phyloP scores from a whole-genome alignment of 2,329 filamentous ascomycete genomes.

The Fusarium mexicanum region DNA sequence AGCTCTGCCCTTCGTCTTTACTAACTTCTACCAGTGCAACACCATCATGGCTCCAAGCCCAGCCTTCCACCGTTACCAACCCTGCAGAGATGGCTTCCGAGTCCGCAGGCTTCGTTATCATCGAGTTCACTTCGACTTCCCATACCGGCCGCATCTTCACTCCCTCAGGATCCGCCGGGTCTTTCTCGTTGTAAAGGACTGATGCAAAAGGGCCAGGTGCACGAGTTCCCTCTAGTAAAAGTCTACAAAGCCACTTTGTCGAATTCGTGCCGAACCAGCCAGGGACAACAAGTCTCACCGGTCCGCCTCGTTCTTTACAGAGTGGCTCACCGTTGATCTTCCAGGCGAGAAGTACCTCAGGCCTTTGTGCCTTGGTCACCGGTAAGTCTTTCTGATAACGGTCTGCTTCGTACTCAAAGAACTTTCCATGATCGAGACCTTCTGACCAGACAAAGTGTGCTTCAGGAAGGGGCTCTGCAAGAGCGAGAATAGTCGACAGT shows the following conservation, averaged over 20 bases:
- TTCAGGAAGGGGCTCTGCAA: not conserved
- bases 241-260: constrained; percentile 15
- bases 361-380: not conserved
- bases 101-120: not conserved
- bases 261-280: constrained; percentile 23
- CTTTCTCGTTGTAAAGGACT: constrained; percentile 8
- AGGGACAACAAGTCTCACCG: constrained; percentile 7
- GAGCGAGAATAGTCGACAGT: not conserved
- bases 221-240: not conserved
- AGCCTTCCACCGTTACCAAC: not conserved
- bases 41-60: constrained; percentile 2
- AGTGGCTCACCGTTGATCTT: not conserved
- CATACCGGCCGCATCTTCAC: constrained; percentile 5
- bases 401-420: not conserved
- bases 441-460: constrained; percentile 17
- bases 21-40: not conserved
- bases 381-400: constrained; percentile 17
- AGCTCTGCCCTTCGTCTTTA: not conserved
- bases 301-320: constrained; percentile 7
- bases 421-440: not conserved
- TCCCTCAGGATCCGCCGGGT: not conserved
- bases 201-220: constrained; percentile 1
- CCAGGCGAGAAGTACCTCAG: not conserved
- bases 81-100: not conserved
- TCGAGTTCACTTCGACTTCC: constrained; percentile 20